Conservation (phyloP, 2,329 filamentous ascomycete genomes). For the Pyricularia sp. region DNA sequence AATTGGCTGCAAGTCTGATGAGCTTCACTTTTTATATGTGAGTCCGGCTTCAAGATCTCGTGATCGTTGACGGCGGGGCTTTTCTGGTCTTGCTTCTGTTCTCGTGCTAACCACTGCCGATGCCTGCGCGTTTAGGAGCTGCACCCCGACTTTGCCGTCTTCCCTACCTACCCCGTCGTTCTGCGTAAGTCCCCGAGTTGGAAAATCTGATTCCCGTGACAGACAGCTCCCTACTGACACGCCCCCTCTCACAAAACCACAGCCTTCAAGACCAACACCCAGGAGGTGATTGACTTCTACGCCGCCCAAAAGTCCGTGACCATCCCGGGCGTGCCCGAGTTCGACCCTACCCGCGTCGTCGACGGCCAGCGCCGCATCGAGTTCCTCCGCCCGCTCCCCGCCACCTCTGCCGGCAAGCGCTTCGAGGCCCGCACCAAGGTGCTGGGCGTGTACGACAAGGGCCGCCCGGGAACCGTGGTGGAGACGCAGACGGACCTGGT, state of each 20-base stretch:
- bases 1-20: conserved; percentile 74
- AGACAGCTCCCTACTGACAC: not conserved
- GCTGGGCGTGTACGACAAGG: conserved; percentile 83
- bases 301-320: conserved; percentile 52
- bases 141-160: conserved; percentile 76
- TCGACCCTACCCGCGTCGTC: conserved; percentile 65
- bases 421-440: conserved; percentile 74
- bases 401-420: conserved; percentile 57
- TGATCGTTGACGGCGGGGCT: not conserved
- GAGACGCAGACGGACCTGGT: conserved; percentile 73
- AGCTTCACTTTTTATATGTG: conserved; percentile 90
- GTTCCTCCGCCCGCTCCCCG: conserved; percentile 67
- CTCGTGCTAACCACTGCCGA: not conserved
- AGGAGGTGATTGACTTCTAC: conserved; percentile 82
- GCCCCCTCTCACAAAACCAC: not conserved
- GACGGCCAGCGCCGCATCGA: conserved; percentile 77
- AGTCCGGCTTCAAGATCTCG: conserved; percentile 15
- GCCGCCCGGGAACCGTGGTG: conserved; percentile 70
- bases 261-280: conserved; percentile 68
- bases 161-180: conserved; percentile 80
- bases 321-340: conserved; percentile 68
- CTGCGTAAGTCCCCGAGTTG: conserved; percentile 45
- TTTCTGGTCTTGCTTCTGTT: conserved; percentile 1
- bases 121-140: conserved; percentile 52
- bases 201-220: not conserved